phyloP scores from a whole-genome alignment of 148 eudicot species.

The Amaranthus hypochondriacus region DNA sequence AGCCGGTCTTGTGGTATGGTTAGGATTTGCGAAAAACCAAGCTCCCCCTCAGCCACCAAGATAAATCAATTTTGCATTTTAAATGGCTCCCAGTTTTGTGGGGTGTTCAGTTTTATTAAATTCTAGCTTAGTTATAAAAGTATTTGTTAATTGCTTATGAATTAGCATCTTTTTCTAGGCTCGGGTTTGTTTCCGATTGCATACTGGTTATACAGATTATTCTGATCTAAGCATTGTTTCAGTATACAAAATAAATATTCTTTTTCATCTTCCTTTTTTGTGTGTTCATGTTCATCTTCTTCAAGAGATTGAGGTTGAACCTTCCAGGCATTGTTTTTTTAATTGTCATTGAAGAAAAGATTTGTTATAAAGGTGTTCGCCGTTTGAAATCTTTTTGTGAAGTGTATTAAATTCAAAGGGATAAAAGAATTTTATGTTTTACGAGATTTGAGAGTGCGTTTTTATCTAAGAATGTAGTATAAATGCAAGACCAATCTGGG shows the following conservation, averaged over 20 bases:
- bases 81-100: too few species aligned
- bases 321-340: not conserved
- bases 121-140: not conserved
- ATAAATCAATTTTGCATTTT: slow-evolving; percentile 17
- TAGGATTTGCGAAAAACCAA: slow-evolving; percentile 68
- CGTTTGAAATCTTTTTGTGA: too few species aligned
- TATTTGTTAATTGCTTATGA: slow-evolving; percentile 6
- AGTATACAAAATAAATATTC: slow-evolving; percentile 4
- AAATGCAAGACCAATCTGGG: too few species aligned
- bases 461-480: too few species aligned
- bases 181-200: not conserved
- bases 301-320: not conserved
- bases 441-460: too few species aligned
- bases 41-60: slow-evolving; percentile 72
- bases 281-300: too few species aligned
- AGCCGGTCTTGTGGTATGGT: slow-evolving; percentile 69
- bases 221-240: not conserved
- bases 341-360: not conserved
- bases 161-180: not conserved
- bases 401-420: too few species aligned
- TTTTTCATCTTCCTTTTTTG: not conserved
- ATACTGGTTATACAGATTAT: slow-evolving; percentile 6
- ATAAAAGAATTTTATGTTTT: too few species aligned
- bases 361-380: not conserved
- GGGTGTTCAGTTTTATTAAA: not conserved